Conservation (phyloP, 2,329 filamentous ascomycete genomes). For the Nothophoma quercina region DNA sequence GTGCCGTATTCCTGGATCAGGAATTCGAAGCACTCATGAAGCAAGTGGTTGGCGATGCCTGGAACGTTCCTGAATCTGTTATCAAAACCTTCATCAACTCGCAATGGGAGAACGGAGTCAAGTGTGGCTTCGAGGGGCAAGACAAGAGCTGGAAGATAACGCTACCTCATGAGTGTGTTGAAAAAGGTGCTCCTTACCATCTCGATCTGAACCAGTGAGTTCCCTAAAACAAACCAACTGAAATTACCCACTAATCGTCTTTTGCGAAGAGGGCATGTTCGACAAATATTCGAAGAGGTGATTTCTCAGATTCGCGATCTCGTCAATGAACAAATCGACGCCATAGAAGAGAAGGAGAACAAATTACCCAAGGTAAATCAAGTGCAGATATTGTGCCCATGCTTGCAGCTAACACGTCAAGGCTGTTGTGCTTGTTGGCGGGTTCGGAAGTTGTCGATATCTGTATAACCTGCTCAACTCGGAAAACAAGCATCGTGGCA, state of each 20-base stretch:
- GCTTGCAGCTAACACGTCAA: no score
- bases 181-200: constrained; percentile 5
- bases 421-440: constrained; percentile 21
- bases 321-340: constrained; percentile 13
- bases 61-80: constrained; percentile 14
- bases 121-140: constrained; percentile 24
- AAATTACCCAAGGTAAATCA: constrained; percentile 4
- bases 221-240: no score
- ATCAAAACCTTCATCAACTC: constrained; percentile 28
- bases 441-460: constrained; percentile 21
- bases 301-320: constrained; percentile 12
- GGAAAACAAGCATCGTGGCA: constrained; percentile 12
- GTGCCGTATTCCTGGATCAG: constrained; percentile 27
- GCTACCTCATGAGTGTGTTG: constrained; percentile 10
- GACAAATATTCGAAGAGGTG: constrained; percentile 12
- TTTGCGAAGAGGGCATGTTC: constrained; percentile 12
- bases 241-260: no score
- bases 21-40: constrained; percentile 23
- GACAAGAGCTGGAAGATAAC: constrained; percentile 12
- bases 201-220: constrained; percentile 12
- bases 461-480: constrained; percentile 9
- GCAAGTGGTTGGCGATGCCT: constrained; percentile 16
- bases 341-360: neutral
- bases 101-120: constrained; percentile 34
- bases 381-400: neutral